Evolutionary conservation across 768 basidiomycete species (phyloP).

Genomic region (Amyloporia xantha): DNA sequence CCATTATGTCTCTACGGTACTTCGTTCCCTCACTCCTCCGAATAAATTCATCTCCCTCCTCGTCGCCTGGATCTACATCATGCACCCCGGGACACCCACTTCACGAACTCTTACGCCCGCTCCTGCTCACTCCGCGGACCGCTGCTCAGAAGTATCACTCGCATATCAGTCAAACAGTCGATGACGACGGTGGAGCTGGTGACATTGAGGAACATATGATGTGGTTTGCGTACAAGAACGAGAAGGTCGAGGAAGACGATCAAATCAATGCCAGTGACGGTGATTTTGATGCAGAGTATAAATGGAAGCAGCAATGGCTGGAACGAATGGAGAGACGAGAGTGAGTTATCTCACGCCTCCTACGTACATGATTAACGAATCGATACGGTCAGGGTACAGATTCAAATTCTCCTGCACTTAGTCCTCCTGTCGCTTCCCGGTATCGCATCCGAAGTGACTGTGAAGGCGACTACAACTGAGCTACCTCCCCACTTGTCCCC

Average conservation of each 20-base stretch:
- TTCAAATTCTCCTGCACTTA: conserved; percentile 69
- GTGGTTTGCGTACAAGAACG: conserved; percentile 67
- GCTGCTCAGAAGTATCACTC: conserved; percentile 55
- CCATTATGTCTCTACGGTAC: conserved; percentile 59
- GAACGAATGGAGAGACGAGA: conserved; percentile 59
- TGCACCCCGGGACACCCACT: conserved; percentile 41
- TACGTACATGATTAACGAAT: conserved; percentile 15
- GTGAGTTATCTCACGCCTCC: conserved; percentile 18
- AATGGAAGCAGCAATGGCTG: conserved; percentile 52
- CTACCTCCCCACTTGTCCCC: conserved; percentile 15
- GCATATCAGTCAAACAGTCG: conserved; percentile 55
- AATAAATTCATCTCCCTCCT: conserved; percentile 31
- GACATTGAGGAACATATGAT: conserved; percentile 68
- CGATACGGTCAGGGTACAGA: conserved; percentile 48
- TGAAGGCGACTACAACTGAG: background rate
- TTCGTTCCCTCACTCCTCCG: conserved; percentile 52
- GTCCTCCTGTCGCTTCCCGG: conserved; percentile 59
- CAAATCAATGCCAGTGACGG: conserved; percentile 12
- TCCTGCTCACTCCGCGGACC: conserved; percentile 54
- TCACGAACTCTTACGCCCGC: conserved; percentile 50
- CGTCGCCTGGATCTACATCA: conserved; percentile 12
- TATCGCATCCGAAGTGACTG: conserved; percentile 16
- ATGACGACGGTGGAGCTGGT: conserved; percentile 51
- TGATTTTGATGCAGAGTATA: conserved; percentile 35
- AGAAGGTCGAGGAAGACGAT: conserved; percentile 34